A percentile compares a stretch with the other conserved stretches of the same genome.
phyloP scores from a whole-genome alignment of 352 stramenopile species.

The Pythium myriotylum region DNA sequence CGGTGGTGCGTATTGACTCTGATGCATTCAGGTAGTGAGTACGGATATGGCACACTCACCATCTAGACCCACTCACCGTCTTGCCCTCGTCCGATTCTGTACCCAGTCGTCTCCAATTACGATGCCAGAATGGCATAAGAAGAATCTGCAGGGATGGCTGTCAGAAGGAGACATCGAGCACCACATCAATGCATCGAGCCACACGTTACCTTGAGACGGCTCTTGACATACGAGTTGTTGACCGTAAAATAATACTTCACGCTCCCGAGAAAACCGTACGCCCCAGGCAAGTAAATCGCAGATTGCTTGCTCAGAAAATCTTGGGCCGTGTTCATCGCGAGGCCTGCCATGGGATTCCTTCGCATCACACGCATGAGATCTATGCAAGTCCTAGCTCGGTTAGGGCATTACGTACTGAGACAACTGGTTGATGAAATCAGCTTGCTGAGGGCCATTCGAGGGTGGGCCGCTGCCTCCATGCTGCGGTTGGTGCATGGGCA shows the following conservation, averaged over 20 bases:
- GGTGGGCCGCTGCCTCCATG: not conserved
- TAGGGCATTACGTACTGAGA: slow-evolving; percentile 7
- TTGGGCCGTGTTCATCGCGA: slow-evolving; percentile 85
- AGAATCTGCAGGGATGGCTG: slow-evolving; percentile 51
- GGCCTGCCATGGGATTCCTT: slow-evolving; percentile 85
- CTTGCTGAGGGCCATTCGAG: slow-evolving; percentile 32
- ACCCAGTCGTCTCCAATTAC: slow-evolving; percentile 83
- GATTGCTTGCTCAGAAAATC: slow-evolving; percentile 86
- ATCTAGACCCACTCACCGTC: slow-evolving; percentile 37
- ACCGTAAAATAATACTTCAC: slow-evolving; percentile 92
- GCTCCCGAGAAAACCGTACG: slow-evolving; percentile 77
- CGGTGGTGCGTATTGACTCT: slow-evolving; percentile 89
- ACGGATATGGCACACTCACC: not conserved
- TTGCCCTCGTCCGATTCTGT: slow-evolving; percentile 66
- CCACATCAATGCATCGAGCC: too few relatives aligned
- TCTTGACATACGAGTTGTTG: slow-evolving; percentile 90
- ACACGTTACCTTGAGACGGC: slow-evolving; percentile 85
- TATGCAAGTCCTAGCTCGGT: not conserved
- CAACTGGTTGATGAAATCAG: slow-evolving; percentile 78
- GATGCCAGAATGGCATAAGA: slow-evolving; percentile 85
- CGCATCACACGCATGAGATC: not conserved
- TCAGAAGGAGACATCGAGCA: too few relatives aligned
- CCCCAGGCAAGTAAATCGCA: slow-evolving; percentile 76
- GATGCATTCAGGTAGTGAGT: not conserved
- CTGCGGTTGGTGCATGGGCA: slow-evolving; percentile 4